Conservation (phyloP, 2,329 filamentous ascomycete species). For the Colletotrichum echinochloae region DNA sequence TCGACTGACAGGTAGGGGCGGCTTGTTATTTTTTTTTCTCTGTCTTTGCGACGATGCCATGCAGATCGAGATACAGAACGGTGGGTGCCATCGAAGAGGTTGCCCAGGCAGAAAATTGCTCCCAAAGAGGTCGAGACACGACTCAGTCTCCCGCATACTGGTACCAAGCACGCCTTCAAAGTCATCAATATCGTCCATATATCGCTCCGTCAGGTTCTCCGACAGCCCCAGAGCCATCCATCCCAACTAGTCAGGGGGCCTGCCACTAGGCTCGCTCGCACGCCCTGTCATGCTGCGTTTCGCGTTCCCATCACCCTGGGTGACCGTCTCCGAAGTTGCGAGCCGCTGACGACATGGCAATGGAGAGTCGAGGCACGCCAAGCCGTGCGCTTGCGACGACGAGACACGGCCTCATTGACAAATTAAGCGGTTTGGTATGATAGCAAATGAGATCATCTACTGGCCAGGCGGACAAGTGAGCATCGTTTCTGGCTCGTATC, state of each 20-base stretch:
- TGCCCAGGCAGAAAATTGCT: too few species aligned
- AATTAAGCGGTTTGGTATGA: too few species aligned
- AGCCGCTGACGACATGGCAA: too few species aligned
- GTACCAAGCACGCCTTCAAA: conserved; percentile 2
- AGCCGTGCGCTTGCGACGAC: too few species aligned
- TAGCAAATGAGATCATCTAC: too few species aligned
- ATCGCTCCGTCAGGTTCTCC: not conserved
- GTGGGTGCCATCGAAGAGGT: too few species aligned
- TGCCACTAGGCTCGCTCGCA: not conserved
- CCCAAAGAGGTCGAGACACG: conserved; percentile 10
- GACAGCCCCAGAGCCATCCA: not conserved
- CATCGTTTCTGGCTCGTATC: too few species aligned
- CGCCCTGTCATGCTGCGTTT: not conserved
- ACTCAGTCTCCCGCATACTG: conserved; percentile 29
- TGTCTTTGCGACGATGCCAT: not conserved
- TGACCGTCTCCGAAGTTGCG: too few species aligned
- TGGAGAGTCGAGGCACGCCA: too few species aligned
- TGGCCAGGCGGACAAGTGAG: too few species aligned
- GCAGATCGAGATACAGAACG: conserved; percentile 15
- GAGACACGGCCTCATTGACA: too few species aligned
- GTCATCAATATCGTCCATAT: conserved; percentile 14
- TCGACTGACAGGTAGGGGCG: not conserved
- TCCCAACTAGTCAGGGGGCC: too few species aligned
- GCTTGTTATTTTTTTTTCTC: not conserved
- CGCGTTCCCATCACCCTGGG: not conserved